Base-by-base conservation (phyloP, 176 grass and related monocot species). In the Echinochloa phyllopogon region DNA sequence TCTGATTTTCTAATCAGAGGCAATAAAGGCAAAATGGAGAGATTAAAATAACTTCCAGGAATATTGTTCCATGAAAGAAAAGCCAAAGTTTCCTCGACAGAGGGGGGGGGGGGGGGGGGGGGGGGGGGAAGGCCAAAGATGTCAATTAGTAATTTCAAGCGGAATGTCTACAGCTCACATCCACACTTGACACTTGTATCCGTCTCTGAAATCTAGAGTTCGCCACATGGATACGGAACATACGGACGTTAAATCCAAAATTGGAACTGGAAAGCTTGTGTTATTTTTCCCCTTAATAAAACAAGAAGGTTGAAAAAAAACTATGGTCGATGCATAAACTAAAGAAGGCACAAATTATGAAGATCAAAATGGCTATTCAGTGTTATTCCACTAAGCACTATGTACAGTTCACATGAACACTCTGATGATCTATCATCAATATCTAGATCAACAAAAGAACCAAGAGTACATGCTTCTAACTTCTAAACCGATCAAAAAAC, bases 331-430 rank as follows among this genome's bases (percentile, higher is more conserved):
- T 37, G 14, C 27, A 17, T 14, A 17, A 17, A 38, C 7, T 8
- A 36, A 52, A 36, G 29, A 10, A 18, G 5, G 20, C 5, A n/a
- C 11, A 41, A 15, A 8, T 15, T 55, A 5, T 60, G 52, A 60
- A n/a, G 52, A 24, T 25, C 17, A 24, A 42, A 41, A 72, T 27
- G 69, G 12, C 21, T 41, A 44, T 17, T 68, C 3, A 6, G n/a
- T 71, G 33, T 27, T 84, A 64, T 66, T 74, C 2, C 6, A 39
- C 15, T n/a, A 21, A 85, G 42, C 23, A 64, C 5, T 86, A 77
- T 90, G 56, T 87, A 79, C 88, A 90, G 17, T 82, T 86, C 24
- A 15, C 64, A 29, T 15, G 17, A 82, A 83, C 83, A 72, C 45
- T 55, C 10, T 74, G 43, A 69, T 37, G 83, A 58, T 56, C 5